These are phyloP conservation scores for Xylariaceae sp. DNA, from an alignment of 2,329 filamentous ascomycete genomes.

Conservation along the genomic window DNA sequence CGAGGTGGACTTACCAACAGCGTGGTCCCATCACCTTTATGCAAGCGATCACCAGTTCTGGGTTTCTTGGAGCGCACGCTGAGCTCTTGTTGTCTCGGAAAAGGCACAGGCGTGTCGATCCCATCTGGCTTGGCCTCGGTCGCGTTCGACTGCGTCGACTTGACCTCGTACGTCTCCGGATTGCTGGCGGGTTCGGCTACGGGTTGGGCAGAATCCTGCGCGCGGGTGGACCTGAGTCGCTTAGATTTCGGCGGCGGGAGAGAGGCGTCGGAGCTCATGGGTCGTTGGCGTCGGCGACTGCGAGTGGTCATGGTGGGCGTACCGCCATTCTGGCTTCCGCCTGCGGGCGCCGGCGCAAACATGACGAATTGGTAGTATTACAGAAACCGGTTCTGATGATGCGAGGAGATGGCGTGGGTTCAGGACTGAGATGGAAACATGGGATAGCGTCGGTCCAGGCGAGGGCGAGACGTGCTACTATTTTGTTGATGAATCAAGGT, in stretches of 20 bases:
- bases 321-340: slow-evolving; percentile 37
- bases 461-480: not conserved
- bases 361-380: slow-evolving; percentile 36
- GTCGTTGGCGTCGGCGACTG: slow-evolving; percentile 57
- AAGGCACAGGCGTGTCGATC: slow-evolving; percentile 37
- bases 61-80: slow-evolving; percentile 58
- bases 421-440: slow-evolving; percentile 4
- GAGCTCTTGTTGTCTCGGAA: slow-evolving; percentile 45
- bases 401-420: slow-evolving; percentile 9
- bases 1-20: slow-evolving; percentile 52
- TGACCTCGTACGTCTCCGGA: slow-evolving; percentile 53
- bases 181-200: slow-evolving; percentile 47
- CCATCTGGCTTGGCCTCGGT: slow-evolving; percentile 43
- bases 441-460: slow-evolving; percentile 4
- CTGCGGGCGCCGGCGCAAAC: slow-evolving; percentile 53
- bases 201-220: slow-evolving; percentile 51
- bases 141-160: slow-evolving; percentile 46
- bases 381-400: slow-evolving; percentile 14
- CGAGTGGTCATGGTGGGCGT: slow-evolving; percentile 47
- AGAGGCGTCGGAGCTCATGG: slow-evolving; percentile 50
- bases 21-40: slow-evolving; percentile 63
- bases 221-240: slow-evolving; percentile 46
- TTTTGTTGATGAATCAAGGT: slow-evolving; percentile 27
- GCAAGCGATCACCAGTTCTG: slow-evolving; percentile 56
- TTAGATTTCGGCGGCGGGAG: slow-evolving; percentile 58